Conservation (phyloP, 1,284 basidiomycete species). For the Athelia sp. region DNA sequence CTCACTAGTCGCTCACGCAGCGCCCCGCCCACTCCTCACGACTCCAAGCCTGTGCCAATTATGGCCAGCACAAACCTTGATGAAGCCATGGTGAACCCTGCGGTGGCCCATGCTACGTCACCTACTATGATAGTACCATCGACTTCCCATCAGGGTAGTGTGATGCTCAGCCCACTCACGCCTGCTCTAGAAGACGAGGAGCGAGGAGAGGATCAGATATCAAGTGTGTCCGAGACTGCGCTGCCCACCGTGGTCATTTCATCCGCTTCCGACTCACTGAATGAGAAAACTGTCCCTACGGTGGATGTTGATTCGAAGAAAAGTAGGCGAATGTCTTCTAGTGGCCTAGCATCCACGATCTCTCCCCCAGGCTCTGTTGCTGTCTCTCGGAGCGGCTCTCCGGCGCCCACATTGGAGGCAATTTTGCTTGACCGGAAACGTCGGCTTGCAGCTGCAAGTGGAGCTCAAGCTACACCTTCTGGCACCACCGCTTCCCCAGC, state of each 20-base stretch:
- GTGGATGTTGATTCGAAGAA: no score
- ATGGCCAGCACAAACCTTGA: not conserved
- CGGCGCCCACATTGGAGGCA: slow-evolving; percentile 56
- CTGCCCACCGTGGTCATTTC: no score
- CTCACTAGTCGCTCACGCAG: slow-evolving; percentile 46
- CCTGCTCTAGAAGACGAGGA: not conserved
- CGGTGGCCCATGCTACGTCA: not conserved
- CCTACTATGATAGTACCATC: not conserved
- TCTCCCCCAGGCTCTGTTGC: slow-evolving; percentile 8
- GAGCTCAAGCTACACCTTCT: slow-evolving; percentile 14
- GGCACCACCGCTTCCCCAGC: not conserved
- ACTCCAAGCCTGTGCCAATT: slow-evolving; percentile 5
- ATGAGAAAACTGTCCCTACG: no score
- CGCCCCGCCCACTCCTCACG: slow-evolving; percentile 47
- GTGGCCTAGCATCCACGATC: slow-evolving; percentile 8
- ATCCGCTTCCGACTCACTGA: no score
- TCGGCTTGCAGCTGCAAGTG: slow-evolving; percentile 25
- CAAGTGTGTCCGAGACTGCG: no score
- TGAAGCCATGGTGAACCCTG: no score
- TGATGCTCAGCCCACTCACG: not conserved
- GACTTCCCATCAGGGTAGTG: not conserved
- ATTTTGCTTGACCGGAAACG: slow-evolving; percentile 55
- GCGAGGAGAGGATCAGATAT: not conserved
- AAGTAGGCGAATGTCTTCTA: not conserved
- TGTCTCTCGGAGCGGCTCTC: slow-evolving; percentile 33